Base-by-base conservation (phyloP, 345 rosid species). In the Acer yangbiense region DNA sequence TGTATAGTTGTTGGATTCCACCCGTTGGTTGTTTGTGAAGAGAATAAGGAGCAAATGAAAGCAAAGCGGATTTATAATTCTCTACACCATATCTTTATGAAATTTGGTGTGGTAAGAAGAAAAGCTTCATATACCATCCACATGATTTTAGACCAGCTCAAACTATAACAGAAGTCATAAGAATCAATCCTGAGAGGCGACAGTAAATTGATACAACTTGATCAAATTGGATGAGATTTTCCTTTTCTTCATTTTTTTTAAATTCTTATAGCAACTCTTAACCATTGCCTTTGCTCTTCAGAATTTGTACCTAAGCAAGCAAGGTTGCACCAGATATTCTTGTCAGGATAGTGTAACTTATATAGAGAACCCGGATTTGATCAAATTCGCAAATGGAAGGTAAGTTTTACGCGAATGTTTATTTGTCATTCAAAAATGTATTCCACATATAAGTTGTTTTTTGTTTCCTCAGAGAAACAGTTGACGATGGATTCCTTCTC, bases 61-160 rank as follows among this genome's bases (percentile, higher is more conserved):
- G 83, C 81, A 75, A 81, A 87, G 76, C 68, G 71, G 67, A 75
- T 79, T 61, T 41, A 80, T 64, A 79, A 78, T 72, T 77, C 85
- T 75, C 80, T 89, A 48, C 87, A 80, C 63, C 82, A 68, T 61
- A 58, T 86, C 65, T 87, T 91, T 76, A 71, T 84, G 86, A 85
- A 83, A 79, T 86, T 78, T 69, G 89, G 89, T 78, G 97, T 90
- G 94, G 98, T 94, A 85, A 89, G 86, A 76, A 79, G 72, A 0
- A 65, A 68, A 79, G 54, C 54, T 65, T 75, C 52, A 65, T 25
- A 21, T 8, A 74, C 48, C 64, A 7, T 67, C 13, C 5, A 6
- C 27, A 23, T 71, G 65, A 4, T 68, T 68, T 23, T 1, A 11
- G 9, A 23, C 32, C 72, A 43, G 6, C 44, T 41, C 44, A 41